Conservation (phyloP, 768 basidiomycete genomes). For the Suillus cothurnatus region DNA sequence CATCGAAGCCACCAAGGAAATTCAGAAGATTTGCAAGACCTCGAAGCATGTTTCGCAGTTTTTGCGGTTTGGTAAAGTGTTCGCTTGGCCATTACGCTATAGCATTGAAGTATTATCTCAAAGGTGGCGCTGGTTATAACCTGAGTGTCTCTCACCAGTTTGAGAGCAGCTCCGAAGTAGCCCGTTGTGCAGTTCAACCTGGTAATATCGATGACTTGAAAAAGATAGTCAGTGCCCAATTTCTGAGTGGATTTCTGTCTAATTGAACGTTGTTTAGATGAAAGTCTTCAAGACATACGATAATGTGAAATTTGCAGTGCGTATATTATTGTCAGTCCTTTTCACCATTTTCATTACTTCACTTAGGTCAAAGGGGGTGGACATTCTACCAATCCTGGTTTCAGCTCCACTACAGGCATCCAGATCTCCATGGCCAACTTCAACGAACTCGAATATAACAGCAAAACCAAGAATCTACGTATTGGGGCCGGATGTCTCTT, state of each 20-base stretch:
- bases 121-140: neutral
- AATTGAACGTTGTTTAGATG: neutral
- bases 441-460: conserved; percentile 22
- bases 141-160: neutral
- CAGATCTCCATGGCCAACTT: conserved; percentile 31
- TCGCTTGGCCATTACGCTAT: neutral
- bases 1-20: neutral
- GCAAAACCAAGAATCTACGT: conserved; percentile 14
- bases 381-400: conserved; percentile 29
- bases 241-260: neutral
- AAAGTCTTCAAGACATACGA: neutral
- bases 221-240: neutral
- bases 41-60: conserved; percentile 1
- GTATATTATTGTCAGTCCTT: neutral
- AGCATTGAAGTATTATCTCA: neutral
- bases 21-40: neutral
- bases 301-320: neutral
- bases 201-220: neutral
- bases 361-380: conserved; percentile 37
- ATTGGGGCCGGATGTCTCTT: conserved; percentile 33
- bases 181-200: neutral
- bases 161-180: conserved; percentile 1
- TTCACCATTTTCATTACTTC: neutral
- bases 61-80: neutral
- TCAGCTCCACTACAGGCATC: conserved; percentile 35